Evolutionary conservation across 805 yeast genomes (phyloP).

Genomic region (Zygosaccharomyces lentus): DNA sequence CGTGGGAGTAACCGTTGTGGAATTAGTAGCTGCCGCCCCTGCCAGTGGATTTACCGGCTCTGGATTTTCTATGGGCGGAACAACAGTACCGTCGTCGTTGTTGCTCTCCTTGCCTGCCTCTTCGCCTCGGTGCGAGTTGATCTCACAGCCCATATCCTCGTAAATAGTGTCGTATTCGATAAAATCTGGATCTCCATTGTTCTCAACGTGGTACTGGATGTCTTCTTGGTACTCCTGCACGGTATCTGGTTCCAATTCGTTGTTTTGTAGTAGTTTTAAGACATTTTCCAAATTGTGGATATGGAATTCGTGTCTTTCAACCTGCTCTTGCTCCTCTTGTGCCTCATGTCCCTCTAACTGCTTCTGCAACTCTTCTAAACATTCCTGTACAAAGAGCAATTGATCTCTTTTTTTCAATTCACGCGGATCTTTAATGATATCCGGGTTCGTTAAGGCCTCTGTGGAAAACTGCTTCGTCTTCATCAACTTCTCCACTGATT

Average conservation of each 20-base stretch:
- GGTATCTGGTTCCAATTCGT: constrained; percentile 70
- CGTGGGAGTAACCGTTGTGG: background rate
- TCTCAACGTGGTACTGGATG: constrained; percentile 87
- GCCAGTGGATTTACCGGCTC: background rate
- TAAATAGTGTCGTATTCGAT: constrained; percentile 91
- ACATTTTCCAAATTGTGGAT: constrained; percentile 72
- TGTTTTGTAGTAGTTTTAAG: constrained; percentile 71
- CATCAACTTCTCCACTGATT: constrained; percentile 87
- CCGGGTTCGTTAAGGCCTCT: constrained; percentile 79
- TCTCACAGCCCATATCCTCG: constrained; percentile 64
- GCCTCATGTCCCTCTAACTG: constrained; percentile 79
- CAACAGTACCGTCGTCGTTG: constrained; percentile 1
- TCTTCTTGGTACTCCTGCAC: constrained; percentile 80
- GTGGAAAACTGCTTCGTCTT: constrained; percentile 92
- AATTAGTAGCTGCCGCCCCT: background rate
- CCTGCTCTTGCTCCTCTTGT: constrained; percentile 55
- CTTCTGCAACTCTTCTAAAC: constrained; percentile 73
- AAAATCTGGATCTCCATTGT: constrained; percentile 88
- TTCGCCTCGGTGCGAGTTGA: constrained; percentile 43
- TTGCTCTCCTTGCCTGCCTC: constrained; percentile 39
- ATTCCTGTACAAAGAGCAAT: constrained; percentile 59
- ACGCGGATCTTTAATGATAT: constrained; percentile 62
- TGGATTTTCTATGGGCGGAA: background rate
- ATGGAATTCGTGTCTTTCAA: constrained; percentile 78
- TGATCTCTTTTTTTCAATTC: constrained; percentile 77